These are phyloP conservation scores for Solanum sitiens DNA, from an alignment of 257 asterid species.

Conservation along the genomic window DNA sequence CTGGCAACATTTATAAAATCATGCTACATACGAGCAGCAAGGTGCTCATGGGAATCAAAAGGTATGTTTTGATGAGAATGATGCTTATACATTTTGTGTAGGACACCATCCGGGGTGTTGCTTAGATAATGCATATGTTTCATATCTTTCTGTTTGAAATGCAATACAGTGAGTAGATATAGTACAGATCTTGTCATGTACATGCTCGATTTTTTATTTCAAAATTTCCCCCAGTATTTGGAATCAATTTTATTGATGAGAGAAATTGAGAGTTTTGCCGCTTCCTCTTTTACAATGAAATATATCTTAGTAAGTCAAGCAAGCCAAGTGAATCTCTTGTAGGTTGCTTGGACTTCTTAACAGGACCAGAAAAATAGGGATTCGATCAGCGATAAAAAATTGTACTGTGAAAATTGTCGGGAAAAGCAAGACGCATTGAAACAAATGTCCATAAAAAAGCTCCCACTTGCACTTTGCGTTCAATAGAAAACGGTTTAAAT, in stretches of 20 bases:
- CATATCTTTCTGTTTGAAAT: not conserved
- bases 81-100: not conserved
- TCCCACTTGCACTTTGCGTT: constrained; percentile 70
- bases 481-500: constrained; percentile 82
- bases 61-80: not conserved
- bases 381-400: too few relatives aligned
- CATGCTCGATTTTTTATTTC: not conserved
- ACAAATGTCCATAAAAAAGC: constrained; percentile 83
- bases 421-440: constrained; percentile 68
- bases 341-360: constrained; percentile 65
- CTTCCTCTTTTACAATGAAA: not conserved
- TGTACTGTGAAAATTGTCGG: constrained; percentile 69
- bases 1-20: constrained; percentile 94
- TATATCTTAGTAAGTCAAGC: not conserved
- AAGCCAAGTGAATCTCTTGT: constrained; percentile 38
- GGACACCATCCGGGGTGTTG: not conserved
- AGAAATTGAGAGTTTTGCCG: not conserved
- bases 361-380: too few relatives aligned
- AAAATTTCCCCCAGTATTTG: not conserved
- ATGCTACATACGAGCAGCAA: constrained; percentile 88
- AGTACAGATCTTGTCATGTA: not conserved
- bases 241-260: not conserved
- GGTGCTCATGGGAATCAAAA: constrained; percentile 72
- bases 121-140: not conserved
- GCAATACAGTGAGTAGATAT: not conserved